Conservation (phyloP, 805 yeast species). For the Millerozyma miso region DNA sequence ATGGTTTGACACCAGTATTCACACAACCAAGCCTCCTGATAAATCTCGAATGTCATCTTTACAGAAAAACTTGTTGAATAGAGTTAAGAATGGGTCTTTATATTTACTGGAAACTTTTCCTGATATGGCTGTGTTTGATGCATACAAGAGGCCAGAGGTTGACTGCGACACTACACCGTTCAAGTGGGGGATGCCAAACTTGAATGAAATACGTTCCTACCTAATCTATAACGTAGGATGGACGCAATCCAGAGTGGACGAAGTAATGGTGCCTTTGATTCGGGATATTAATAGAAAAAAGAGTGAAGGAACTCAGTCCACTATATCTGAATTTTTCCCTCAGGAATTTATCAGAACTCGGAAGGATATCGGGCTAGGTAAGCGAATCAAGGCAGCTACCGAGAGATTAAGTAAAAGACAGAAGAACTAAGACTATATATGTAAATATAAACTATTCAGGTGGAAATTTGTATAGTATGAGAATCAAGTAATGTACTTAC, state of each 20-base stretch:
- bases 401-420: conserved; percentile 35
- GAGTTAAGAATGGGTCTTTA: conserved; percentile 49
- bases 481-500: conserved; percentile 1
- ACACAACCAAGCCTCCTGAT: conserved; percentile 27
- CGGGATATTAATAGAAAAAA: conserved; percentile 67
- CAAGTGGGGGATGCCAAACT: conserved; percentile 86
- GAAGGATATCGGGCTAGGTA: conserved; percentile 50
- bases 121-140: conserved; percentile 60
- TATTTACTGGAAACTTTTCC: conserved; percentile 67
- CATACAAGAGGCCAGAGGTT: conserved; percentile 77
- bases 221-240: conserved; percentile 74
- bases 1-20: conserved; percentile 57
- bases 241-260: conserved; percentile 72
- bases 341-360: conserved; percentile 47
- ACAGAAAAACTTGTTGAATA: conserved; percentile 53
- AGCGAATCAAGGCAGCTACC: conserved; percentile 59
- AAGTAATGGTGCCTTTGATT: conserved; percentile 80
- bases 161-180: conserved; percentile 76
- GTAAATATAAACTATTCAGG: neutral
- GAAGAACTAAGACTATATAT: neutral
- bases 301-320: conserved; percentile 52
- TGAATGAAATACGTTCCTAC: conserved; percentile 71
- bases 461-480: no score
- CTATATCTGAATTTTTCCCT: conserved; percentile 66
- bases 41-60: conserved; percentile 44